These are phyloP conservation scores for Lasiosphaeris hirsuta DNA, from an alignment of 495 filamentous ascomycete species.

Conservation along the genomic window DNA sequence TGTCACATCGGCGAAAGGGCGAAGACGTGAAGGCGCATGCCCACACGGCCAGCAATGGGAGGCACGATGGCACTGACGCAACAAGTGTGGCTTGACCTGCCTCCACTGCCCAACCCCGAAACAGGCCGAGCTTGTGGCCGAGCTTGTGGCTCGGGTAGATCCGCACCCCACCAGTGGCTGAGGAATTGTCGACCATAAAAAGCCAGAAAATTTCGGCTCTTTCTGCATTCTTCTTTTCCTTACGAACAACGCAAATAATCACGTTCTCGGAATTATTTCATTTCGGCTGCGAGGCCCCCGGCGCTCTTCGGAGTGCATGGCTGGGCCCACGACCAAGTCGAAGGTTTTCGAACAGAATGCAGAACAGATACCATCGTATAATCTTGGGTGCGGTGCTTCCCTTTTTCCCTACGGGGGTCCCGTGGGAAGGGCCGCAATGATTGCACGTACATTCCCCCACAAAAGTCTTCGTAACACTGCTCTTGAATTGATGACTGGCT, in stretches of 20 bases:
- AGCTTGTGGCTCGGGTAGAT: not conserved
- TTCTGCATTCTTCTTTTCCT: conserved; percentile 22
- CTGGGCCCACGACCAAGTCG: conserved; percentile 45
- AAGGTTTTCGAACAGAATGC: conserved; percentile 49
- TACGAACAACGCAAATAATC: conserved; percentile 52
- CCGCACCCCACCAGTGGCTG: too few species aligned
- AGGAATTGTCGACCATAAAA: not conserved
- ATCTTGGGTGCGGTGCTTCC: conserved; percentile 58
- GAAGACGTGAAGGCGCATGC: too few species aligned
- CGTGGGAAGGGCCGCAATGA: conserved; percentile 54
- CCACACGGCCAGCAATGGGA: too few species aligned
- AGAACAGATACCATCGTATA: conserved; percentile 47
- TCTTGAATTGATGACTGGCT: not conserved
- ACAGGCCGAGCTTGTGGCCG: not conserved
- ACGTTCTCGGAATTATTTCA: conserved; percentile 46
- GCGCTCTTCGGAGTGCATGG: conserved; percentile 17
- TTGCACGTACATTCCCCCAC: conserved; percentile 46
- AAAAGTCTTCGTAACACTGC: not conserved
- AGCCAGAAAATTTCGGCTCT: conserved; percentile 22
- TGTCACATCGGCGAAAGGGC: not conserved
- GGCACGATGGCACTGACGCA: too few species aligned
- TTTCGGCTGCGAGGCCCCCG: conserved; percentile 43
- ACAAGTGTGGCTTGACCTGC: too few species aligned
- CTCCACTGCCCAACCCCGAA: not conserved
- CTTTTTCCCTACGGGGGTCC: conserved; percentile 30